phyloP scores from a whole-genome alignment of 495 filamentous ascomycete species.

The Zalerion maritima region DNA sequence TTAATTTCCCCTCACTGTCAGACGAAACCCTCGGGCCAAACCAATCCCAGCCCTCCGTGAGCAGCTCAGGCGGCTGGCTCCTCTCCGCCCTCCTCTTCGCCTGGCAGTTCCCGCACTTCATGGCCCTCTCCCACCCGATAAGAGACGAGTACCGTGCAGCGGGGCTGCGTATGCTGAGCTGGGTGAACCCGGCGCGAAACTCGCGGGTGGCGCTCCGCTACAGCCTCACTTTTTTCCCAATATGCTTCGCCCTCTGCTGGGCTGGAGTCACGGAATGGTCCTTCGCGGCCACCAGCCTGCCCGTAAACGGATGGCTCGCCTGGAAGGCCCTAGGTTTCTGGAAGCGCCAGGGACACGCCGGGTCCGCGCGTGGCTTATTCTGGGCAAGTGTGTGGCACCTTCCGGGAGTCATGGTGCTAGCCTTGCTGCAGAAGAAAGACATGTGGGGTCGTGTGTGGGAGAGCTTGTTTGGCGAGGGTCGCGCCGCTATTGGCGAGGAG shows the following conservation, averaged over 20 bases:
- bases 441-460: slow-evolving; percentile 78
- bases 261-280: slow-evolving; percentile 73
- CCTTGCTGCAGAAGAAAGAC: slow-evolving; percentile 87
- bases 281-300: slow-evolving; percentile 65
- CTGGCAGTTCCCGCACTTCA: slow-evolving; percentile 98
- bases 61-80: slow-evolving; percentile 74
- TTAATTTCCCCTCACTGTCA: no score
- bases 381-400: slow-evolving; percentile 98
- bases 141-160: slow-evolving; percentile 78
- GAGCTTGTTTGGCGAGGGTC: slow-evolving; percentile 43
- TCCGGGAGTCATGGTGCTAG: slow-evolving; percentile 78
- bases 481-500: slow-evolving; percentile 27
- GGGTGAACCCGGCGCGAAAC: slow-evolving; percentile 74
- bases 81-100: slow-evolving; percentile 73
- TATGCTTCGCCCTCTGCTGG: slow-evolving; percentile 71
- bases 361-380: slow-evolving; percentile 73
- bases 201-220: slow-evolving; percentile 78
- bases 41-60: slow-evolving; percentile 23
- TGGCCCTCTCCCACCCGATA: slow-evolving; percentile 75
- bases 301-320: slow-evolving; percentile 78
- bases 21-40: slow-evolving; percentile 48
- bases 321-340: slow-evolving; percentile 74
- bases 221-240: slow-evolving; percentile 71
- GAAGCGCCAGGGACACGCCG: slow-evolving; percentile 59
- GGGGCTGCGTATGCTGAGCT: slow-evolving; percentile 81